Conservation (phyloP, 2,329 filamentous ascomycete genomes). For the Neofusicoccum parvum region DNA sequence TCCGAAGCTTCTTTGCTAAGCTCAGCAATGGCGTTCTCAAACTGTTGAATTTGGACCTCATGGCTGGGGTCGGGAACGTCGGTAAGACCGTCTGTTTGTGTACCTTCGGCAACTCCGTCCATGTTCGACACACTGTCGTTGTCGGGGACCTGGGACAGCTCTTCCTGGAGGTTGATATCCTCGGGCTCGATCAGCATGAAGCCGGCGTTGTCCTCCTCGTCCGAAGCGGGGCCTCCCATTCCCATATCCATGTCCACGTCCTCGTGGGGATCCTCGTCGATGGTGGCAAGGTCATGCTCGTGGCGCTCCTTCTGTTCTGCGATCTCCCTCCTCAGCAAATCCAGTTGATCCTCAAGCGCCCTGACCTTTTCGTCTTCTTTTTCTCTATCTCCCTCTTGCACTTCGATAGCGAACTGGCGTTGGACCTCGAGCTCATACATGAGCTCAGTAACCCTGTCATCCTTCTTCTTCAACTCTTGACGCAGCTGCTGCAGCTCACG, state of each 20-base stretch:
- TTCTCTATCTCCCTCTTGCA: slow-evolving; percentile 38
- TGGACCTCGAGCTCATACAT: slow-evolving; percentile 41
- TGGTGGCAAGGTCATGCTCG: slow-evolving; percentile 7
- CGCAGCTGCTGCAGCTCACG: slow-evolving; percentile 39
- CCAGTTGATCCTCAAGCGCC: slow-evolving; percentile 32
- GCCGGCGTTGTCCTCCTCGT: slow-evolving; percentile 27
- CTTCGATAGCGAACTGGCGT: slow-evolving; percentile 42
- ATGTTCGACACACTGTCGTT: not conserved
- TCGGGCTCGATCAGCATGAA: slow-evolving; percentile 37
- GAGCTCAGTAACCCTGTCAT: slow-evolving; percentile 32
- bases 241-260: slow-evolving; percentile 28
- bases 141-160: slow-evolving; percentile 25
- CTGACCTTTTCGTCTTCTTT: slow-evolving; percentile 36
- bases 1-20: slow-evolving; percentile 42
- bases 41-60: slow-evolving; percentile 34
- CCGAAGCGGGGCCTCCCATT: slow-evolving; percentile 26
- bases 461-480: slow-evolving; percentile 39
- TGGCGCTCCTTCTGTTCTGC: slow-evolving; percentile 33
- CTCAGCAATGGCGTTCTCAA: slow-evolving; percentile 44
- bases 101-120: slow-evolving; percentile 11
- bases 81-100: slow-evolving; percentile 22
- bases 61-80: slow-evolving; percentile 24
- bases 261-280: slow-evolving; percentile 22
- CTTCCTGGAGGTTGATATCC: slow-evolving; percentile 35
- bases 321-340: slow-evolving; percentile 35